Conservation (phyloP, 1,284 basidiomycete species). For the Ceratobasidium sp. region DNA sequence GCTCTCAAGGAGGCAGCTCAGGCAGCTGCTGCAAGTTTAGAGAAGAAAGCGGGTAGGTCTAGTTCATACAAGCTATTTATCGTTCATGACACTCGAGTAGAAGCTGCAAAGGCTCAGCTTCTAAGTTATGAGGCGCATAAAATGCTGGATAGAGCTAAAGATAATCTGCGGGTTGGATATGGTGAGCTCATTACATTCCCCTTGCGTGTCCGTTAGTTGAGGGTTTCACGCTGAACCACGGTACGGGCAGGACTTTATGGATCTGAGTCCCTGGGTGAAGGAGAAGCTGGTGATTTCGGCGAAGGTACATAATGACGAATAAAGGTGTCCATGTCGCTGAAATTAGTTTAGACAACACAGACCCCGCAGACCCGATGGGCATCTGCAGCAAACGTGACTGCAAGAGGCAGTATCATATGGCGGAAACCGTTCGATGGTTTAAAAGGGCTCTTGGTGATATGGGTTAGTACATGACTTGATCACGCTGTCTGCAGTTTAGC, state of each 20-base stretch:
- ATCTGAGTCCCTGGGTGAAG: background rate
- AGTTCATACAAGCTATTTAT: background rate
- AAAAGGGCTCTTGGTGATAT: conserved; percentile 25
- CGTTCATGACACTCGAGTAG: background rate
- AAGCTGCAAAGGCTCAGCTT: background rate
- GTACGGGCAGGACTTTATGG: background rate
- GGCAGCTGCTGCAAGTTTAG: conserved; percentile 8
- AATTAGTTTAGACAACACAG: background rate
- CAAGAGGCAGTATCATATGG: conserved; percentile 5
- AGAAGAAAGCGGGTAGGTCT: conserved; percentile 12
- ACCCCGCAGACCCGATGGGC: conserved; percentile 19
- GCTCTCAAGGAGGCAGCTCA: conserved; percentile 23
- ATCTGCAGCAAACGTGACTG: conserved; percentile 27
- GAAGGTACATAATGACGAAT: background rate
- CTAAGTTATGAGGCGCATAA: background rate
- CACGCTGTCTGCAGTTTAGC: background rate
- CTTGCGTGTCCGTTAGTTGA: background rate
- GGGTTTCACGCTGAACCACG: background rate
- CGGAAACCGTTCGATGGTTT: conserved; percentile 29
- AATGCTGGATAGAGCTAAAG: conserved; percentile 17
- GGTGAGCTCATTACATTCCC: background rate
- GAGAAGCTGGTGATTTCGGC: background rate
- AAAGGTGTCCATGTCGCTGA: background rate
- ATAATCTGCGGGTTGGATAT: conserved; percentile 14
- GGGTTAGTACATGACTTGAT: conserved; percentile 10